Base-by-base conservation (phyloP, 192 early-diverging fungal genomes). In the Coemansia reversa region DNA sequence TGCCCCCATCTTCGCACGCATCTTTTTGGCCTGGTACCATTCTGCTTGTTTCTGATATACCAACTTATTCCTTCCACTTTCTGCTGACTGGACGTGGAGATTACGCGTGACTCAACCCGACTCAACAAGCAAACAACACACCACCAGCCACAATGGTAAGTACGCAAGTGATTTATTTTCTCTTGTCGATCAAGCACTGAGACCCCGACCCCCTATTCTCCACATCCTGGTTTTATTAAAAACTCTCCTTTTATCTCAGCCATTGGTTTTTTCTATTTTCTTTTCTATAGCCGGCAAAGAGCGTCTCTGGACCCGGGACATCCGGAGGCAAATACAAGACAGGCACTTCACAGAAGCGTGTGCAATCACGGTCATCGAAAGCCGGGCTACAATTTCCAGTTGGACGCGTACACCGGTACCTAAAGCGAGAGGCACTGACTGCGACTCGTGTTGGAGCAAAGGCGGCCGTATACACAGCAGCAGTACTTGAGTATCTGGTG, bases 391-490 rank as follows among this genome's bases (percentile, higher is more conserved):
- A 96, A 85, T 96, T 96, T 67, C 94, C 94, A 24, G 94, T 96
- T 14, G 92, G 94, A 27, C 93, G 94, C 82, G 91, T 96, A 67
- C 94, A 96, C 75, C 86, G 94, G 60, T 94, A 95, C 70, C 79
- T 95, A 70, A 95, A 95, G 79, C 84, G 86, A 60, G 83, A 88
- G 63, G 87, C 90, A 18, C 85, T 87, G 65, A 91, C 86, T 79
- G 86, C 93, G 63, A 87, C 90, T 51, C 88, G 92, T 60, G 92
- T 95, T 9, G 91, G 92, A 7, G 91, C 93, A 61, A 92, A 93
- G 64, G 94, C 94, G 7, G 92, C 93, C 9, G 93, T 96, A 0
- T 96, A 96, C 75, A 88, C 87, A 58, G 92, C 94, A 12, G 94
- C 94, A 7, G 90, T 96, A 63, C 82, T 96, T 23, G 94, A 96